Evolutionary conservation across 1,284 basidiomycete species (phyloP), one percentile per base, ranked within the genome.

Genomic region (Phellopilus nigrolimitatus): DNA sequence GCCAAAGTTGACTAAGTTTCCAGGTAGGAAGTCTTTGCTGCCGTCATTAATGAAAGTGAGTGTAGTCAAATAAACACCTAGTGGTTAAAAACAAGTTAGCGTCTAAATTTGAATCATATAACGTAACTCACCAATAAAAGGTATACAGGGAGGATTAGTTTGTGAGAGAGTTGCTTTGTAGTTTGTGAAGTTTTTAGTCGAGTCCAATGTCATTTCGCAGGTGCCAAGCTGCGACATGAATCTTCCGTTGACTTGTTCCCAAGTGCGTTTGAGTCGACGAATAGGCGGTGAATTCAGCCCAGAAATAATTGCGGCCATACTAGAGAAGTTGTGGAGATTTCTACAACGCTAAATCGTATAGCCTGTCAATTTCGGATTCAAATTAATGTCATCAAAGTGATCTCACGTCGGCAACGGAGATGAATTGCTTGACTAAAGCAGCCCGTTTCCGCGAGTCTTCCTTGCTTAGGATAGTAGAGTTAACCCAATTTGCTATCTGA

Each of bases 21-120:
- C 87, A 19, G 83, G 79, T 4, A 91, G 70, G 53, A 81, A 82
- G 71, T 99, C 92, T 50, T 91, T 88, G 64, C 95, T 95, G n/a
- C 95, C 97, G 63, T 99, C 97, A 67, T 97, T 93, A 65, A 97
- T 97, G 69, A 99, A 98, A 3, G 94, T 95, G 52, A 99, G 75
- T 21, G 91, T 92, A 3, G 95, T 94, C 15, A 99, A 79, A 72
- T 97, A 98, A 51, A 97, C 91, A 60, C 95, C 93, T 95, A 47
- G 8, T 21, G 28, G 13, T 25, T 37, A 22, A 2, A 30, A 25
- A 13, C 8, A 13, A 9, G 9, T 34, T 34, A 34, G 9, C 31
- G 9, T 34, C n/a, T 34, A n/a, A n/a, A n/a, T 34, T 34, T 34
- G 31, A 34, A 9, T 34, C 31, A 34, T n/a, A 9, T 9, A 34